Evolutionary conservation across 148 eudicot species (phyloP).

Genomic region (Linanthus parryae): DNA sequence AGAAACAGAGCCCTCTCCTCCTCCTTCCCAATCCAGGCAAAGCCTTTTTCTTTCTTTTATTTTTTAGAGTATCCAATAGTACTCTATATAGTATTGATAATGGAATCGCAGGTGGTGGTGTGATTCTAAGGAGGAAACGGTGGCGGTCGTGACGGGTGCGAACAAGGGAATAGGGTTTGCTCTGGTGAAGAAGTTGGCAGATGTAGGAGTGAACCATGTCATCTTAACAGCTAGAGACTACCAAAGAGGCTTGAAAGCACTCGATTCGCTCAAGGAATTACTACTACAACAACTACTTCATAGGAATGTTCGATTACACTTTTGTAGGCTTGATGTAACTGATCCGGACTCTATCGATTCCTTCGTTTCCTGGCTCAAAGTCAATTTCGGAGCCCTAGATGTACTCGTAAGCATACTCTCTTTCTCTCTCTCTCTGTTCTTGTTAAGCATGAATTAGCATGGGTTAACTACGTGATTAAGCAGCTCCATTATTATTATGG

Average conservation of each 20-base stretch:
- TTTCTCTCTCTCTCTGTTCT: no score
- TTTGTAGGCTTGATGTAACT: constrained; percentile 39
- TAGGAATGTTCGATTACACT: constrained; percentile 40
- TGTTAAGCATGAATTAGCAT: no score
- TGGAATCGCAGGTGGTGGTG: constrained; percentile 98
- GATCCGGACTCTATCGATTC: constrained; percentile 31
- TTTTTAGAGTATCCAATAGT: no score
- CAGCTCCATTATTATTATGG: no score
- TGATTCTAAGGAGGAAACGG: constrained; percentile 65
- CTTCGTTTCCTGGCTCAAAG: constrained; percentile 43
- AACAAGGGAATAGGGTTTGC: constrained; percentile 84
- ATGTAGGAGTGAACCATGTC: constrained; percentile 62
- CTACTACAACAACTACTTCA: constrained; percentile 30
- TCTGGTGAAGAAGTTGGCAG: constrained; percentile 53
- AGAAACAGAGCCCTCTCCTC: no score
- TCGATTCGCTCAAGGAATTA: no score
- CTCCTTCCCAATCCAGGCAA: no score
- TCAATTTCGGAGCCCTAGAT: constrained; percentile 37
- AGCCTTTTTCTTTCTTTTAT: no score
- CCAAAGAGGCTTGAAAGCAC: constrained; percentile 43
- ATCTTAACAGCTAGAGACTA: constrained; percentile 68
- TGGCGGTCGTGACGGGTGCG: constrained; percentile 80
- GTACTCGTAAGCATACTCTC: constrained; percentile 66
- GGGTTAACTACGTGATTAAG: no score
- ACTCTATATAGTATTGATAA: no score